Evolutionary conservation across 1,284 basidiomycete genomes (phyloP).

Genomic region (Cryptococcus neoformans): DNA sequence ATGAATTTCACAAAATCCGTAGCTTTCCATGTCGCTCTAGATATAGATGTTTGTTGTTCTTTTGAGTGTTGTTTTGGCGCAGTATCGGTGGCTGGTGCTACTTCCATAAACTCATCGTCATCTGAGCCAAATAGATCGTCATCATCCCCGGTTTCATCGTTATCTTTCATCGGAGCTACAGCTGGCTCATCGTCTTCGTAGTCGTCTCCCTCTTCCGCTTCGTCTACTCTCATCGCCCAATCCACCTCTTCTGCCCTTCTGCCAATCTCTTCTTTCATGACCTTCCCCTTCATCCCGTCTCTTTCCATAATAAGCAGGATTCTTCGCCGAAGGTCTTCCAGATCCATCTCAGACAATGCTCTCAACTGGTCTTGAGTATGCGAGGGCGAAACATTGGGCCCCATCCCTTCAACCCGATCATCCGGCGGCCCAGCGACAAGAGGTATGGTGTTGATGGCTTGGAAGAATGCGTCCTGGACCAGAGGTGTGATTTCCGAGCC

Average conservation of each 20-base stretch:
- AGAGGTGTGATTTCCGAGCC: conserved; percentile 16
- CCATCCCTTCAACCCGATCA: too few species aligned
- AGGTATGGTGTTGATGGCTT: conserved; percentile 27
- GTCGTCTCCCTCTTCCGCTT: conserved; percentile 17
- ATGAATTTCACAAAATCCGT: conserved; percentile 35
- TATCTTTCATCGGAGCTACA: conserved; percentile 4
- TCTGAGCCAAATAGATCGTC: conserved; percentile 24
- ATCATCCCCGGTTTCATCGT: conserved; percentile 17
- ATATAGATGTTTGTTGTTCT: conserved; percentile 19
- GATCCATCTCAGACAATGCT: conserved; percentile 18
- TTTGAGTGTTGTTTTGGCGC: not conserved
- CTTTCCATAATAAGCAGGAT: conserved; percentile 19
- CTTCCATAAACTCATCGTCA: conserved; percentile 12
- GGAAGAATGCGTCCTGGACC: conserved; percentile 34
- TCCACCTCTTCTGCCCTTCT: conserved; percentile 27
- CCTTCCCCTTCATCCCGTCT: conserved; percentile 18
- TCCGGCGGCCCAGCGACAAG: conserved; percentile 10
- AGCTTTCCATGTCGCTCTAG: conserved; percentile 24
- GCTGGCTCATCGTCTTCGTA: conserved; percentile 18
- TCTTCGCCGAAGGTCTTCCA: conserved; percentile 10
- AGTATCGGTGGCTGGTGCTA: not conserved
- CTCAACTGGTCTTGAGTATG: conserved; percentile 13
- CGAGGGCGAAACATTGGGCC: too few species aligned
- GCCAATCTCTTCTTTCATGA: conserved; percentile 24
- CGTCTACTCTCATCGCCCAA: conserved; percentile 29